phyloP scores from a whole-genome alignment of 1,139 yeast genomes.

The Pichia sp. region DNA sequence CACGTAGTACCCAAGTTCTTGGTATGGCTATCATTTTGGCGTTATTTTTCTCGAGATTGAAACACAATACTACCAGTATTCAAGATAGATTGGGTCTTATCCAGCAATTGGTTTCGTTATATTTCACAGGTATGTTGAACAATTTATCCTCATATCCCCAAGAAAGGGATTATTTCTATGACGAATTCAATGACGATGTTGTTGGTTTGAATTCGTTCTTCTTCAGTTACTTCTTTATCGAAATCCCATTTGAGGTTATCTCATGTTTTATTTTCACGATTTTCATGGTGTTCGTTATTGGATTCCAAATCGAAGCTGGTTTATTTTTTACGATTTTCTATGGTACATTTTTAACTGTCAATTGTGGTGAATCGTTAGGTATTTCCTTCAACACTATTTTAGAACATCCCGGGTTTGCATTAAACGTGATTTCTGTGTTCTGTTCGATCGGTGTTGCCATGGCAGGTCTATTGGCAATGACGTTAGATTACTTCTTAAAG shows the following conservation, averaged over 20 bases:
- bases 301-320: conserved; percentile 65
- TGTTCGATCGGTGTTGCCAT: conserved; percentile 70
- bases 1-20: conserved; percentile 65
- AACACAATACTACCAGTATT: conserved; percentile 56
- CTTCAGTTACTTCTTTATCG: conserved; percentile 61
- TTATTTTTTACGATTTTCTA: conserved; percentile 69
- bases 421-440: conserved; percentile 63
- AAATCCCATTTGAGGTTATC: conserved; percentile 69
- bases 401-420: conserved; percentile 75
- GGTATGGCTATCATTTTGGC: conserved; percentile 67
- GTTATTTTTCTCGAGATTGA: conserved; percentile 69
- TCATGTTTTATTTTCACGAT: conserved; percentile 59
- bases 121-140: conserved; percentile 77
- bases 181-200: conserved; percentile 73
- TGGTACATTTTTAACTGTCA: conserved; percentile 52
- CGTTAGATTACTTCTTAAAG: conserved; percentile 65
- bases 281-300: conserved; percentile 66
- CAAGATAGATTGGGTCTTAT: conserved; percentile 69
- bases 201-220: conserved; percentile 70
- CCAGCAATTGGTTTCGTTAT: conserved; percentile 71
- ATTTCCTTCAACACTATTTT: conserved; percentile 74
- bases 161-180: conserved; percentile 74
- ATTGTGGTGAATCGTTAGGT: conserved; percentile 84
- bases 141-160: conserved; percentile 73
- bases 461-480: conserved; percentile 85